Percentiles rank a stretch among this genome's conserved stretches.
phyloP scores from a whole-genome alignment of 495 filamentous ascomycete genomes.

The Xylaria sp. region DNA sequence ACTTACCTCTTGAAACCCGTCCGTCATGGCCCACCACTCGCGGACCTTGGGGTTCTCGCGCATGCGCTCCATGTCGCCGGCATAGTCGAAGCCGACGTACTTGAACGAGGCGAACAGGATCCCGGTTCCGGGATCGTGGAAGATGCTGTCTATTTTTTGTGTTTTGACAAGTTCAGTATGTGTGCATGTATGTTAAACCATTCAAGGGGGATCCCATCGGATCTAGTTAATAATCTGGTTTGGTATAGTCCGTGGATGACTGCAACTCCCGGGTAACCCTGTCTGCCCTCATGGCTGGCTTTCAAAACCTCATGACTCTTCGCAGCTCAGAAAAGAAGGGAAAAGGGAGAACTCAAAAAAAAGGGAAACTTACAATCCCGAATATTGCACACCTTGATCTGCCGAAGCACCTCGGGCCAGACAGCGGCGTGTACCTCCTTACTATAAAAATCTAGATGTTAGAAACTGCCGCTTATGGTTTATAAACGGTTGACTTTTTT shows the following conservation, averaged over 20 bases:
- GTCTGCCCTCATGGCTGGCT: not conserved
- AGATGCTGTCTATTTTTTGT: slow-evolving; percentile 84
- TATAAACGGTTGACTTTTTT: not conserved
- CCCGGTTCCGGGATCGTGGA: slow-evolving; percentile 64
- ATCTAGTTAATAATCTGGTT: no score
- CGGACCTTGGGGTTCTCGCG: slow-evolving; percentile 69
- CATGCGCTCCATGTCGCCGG: slow-evolving; percentile 76
- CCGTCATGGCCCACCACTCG: slow-evolving; percentile 83
- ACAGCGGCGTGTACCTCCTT: slow-evolving; percentile 74
- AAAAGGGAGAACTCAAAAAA: not conserved
- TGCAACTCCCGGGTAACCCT: not conserved
- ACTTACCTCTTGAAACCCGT: slow-evolving; percentile 66
- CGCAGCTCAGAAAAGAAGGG: slow-evolving; percentile 4
- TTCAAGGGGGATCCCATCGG: not conserved
- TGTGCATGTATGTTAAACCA: not conserved
- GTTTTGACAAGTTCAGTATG: slow-evolving; percentile 6
- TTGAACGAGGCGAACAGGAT: slow-evolving; percentile 77
- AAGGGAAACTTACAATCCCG: slow-evolving; percentile 64
- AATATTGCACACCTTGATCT: slow-evolving; percentile 77
- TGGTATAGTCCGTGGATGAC: no score
- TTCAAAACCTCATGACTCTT: not conserved
- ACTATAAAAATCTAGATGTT: slow-evolving; percentile 10
- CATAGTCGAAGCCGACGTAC: slow-evolving; percentile 73
- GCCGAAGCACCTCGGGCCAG: slow-evolving; percentile 76
- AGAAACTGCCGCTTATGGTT: not conserved